Percentiles rank a stretch among this genome's conserved stretches.
phyloP scores from a whole-genome alignment of 1,284 basidiomycete species.

The Rhodotorula sp. region DNA sequence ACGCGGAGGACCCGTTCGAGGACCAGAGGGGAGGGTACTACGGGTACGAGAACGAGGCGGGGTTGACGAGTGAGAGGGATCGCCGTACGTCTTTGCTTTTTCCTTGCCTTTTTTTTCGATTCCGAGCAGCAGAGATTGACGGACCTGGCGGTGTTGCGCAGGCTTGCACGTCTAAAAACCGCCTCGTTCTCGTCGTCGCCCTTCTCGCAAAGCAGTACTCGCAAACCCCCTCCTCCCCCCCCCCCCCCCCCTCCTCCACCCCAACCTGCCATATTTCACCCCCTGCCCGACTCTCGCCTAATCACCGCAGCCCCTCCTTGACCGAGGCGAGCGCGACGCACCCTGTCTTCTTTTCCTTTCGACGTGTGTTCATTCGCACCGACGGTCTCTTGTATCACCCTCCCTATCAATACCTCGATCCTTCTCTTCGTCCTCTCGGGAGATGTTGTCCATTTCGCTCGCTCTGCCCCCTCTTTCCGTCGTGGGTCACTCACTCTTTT shows the following conservation, averaged over 20 bases:
- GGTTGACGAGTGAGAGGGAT: background rate
- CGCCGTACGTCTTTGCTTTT: background rate
- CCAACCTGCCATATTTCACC: too few relatives aligned
- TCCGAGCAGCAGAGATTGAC: background rate
- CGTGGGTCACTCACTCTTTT: too few relatives aligned
- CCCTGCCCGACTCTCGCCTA: background rate
- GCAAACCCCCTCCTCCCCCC: background rate
- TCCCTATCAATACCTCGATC: too few relatives aligned
- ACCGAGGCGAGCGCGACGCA: too few relatives aligned
- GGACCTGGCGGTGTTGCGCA: background rate
- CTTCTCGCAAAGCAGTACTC: background rate
- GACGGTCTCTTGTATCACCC: too few relatives aligned
- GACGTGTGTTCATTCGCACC: too few relatives aligned
- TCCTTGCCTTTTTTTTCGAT: too few relatives aligned
- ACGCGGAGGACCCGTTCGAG: conserved; percentile 13
- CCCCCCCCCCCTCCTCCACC: background rate
- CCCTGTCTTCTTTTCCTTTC: too few relatives aligned
- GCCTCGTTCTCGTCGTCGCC: too few relatives aligned
- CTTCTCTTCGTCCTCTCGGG: too few relatives aligned
- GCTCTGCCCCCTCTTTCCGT: too few relatives aligned
- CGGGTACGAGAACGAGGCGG: conserved; percentile 10
- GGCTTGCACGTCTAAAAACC: background rate
- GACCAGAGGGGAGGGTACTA: conserved; percentile 21
- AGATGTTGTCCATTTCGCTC: too few relatives aligned
- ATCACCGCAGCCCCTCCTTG: background rate